Percentiles rank a stretch among this genome's conserved stretches.
These are phyloP conservation scores for Cryptococcus sp. DNA, from an alignment of 1,284 basidiomycete genomes.

Conservation along the genomic window DNA sequence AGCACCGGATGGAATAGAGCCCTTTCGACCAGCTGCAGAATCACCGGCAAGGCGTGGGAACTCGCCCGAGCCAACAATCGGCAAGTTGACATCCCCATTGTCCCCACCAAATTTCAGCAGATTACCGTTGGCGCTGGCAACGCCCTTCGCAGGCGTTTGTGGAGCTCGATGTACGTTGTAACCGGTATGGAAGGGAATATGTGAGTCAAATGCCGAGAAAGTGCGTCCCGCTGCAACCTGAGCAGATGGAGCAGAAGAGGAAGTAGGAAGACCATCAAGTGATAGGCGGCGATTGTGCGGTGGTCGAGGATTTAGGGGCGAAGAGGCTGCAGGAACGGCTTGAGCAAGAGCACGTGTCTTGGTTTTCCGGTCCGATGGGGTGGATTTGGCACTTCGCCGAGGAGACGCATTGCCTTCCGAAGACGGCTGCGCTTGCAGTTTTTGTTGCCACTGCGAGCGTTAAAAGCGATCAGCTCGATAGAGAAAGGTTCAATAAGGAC, in stretches of 20 bases:
- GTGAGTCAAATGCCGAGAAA: conserved; percentile 35
- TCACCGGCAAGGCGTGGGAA: conserved; percentile 38
- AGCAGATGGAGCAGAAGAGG: conserved; percentile 1
- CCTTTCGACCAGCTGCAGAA: conserved; percentile 7
- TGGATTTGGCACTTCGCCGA: conserved; percentile 16
- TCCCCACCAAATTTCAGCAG: background rate
- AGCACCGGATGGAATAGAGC: background rate
- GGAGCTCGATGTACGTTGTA: conserved; percentile 46
- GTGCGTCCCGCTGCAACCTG: conserved; percentile 8
- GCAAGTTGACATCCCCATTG: conserved; percentile 9
- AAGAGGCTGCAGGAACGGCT: conserved; percentile 6
- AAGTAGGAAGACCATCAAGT: conserved; percentile 23
- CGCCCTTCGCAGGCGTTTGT: conserved; percentile 42
- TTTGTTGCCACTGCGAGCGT: conserved; percentile 43
- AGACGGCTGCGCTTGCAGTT: conserved; percentile 24
- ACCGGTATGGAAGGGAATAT: conserved; percentile 38
- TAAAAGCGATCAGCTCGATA: background rate
- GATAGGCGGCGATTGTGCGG: conserved; percentile 32
- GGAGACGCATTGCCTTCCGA: conserved; percentile 4
- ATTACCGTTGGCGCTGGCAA: conserved; percentile 15
- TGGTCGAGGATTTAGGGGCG: conserved; percentile 19
- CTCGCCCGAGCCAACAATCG: conserved; percentile 33
- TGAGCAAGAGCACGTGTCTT: conserved; percentile 14
- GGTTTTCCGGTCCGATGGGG: conserved; percentile 16
- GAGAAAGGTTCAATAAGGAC: background rate